A percentile compares a stretch with the other conserved stretches of the same genome.
phyloP scores from a whole-genome alignment of 2,329 filamentous ascomycete species.

The Alternaria dauci region DNA sequence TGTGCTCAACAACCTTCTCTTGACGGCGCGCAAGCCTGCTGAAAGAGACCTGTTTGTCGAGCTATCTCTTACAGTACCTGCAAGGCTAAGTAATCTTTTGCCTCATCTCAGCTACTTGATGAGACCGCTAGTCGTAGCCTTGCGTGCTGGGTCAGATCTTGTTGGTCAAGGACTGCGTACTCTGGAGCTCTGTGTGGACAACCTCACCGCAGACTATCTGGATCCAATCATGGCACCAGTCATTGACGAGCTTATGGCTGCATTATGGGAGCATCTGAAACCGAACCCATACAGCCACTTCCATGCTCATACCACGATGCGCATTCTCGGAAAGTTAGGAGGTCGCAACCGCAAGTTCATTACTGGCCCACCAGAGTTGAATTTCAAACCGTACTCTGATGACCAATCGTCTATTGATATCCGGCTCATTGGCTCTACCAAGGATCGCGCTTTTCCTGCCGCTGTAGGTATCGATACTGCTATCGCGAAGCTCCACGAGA shows the following conservation, averaged over 20 bases:
- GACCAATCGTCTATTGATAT: constrained; percentile 88
- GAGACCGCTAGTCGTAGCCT: constrained; percentile 93
- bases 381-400: constrained; percentile 85
- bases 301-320: constrained; percentile 96
- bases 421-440: constrained; percentile 86
- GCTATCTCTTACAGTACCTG: constrained; percentile 93
- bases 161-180: constrained; percentile 94
- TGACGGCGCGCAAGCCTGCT: constrained; percentile 86
- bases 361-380: constrained; percentile 84
- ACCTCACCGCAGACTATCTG: constrained; percentile 95
- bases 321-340: constrained; percentile 94
- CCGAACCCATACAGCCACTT: constrained; percentile 97
- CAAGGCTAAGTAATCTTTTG: constrained; percentile 89
- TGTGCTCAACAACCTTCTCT: constrained; percentile 91
- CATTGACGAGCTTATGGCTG: constrained; percentile 98
- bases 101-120: constrained; percentile 97
- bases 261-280: constrained; percentile 92
- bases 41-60: constrained; percentile 98
- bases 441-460: constrained; percentile 86
- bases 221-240: constrained; percentile 99
- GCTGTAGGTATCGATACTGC: constrained; percentile 88
- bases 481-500: constrained; percentile 85
- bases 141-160: constrained; percentile 89
- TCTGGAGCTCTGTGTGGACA: constrained; percentile 95
- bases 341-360: constrained; percentile 96